Conservation (phyloP, 352 stramenopile genomes). For the Phytophthora idaei region DNA sequence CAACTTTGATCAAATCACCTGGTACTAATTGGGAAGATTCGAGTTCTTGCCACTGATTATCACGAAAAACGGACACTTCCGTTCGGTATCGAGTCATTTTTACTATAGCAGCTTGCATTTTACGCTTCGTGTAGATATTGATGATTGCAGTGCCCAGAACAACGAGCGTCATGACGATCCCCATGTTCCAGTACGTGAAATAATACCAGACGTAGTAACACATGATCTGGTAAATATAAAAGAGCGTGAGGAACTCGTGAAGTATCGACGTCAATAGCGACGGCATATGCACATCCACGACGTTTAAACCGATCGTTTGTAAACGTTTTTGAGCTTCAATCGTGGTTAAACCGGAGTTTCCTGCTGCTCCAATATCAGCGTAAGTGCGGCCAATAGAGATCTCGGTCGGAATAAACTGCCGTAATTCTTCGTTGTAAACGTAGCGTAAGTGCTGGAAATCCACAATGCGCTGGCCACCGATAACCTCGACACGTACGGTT, state of each 20-base stretch:
- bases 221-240: slow-evolving; percentile 62
- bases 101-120: slow-evolving; percentile 48
- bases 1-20: slow-evolving; percentile 54
- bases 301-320: slow-evolving; percentile 35
- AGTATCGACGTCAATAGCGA: slow-evolving; percentile 38
- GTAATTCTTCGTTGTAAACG: slow-evolving; percentile 34
- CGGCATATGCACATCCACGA: slow-evolving; percentile 48
- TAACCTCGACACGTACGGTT: slow-evolving; percentile 32
- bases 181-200: slow-evolving; percentile 56
- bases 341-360: slow-evolving; percentile 15
- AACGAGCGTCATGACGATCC: slow-evolving; percentile 45
- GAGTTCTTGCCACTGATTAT: slow-evolving; percentile 44
- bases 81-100: slow-evolving; percentile 56
- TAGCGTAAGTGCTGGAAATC: slow-evolving; percentile 60
- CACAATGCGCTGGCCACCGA: slow-evolving; percentile 28
- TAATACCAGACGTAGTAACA: slow-evolving; percentile 71
- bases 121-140: slow-evolving; percentile 56
- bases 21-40: slow-evolving; percentile 43
- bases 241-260: slow-evolving; percentile 48
- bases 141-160: slow-evolving; percentile 38
- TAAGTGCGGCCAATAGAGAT: slow-evolving; percentile 36
- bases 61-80: slow-evolving; percentile 52
- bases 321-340: slow-evolving; percentile 26
- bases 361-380: slow-evolving; percentile 18
- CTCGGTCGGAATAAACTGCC: slow-evolving; percentile 36